These are phyloP conservation scores for Tetrastigma voinierianum DNA, from an alignment of 164 flowering plant species.

Conservation along the genomic window DNA sequence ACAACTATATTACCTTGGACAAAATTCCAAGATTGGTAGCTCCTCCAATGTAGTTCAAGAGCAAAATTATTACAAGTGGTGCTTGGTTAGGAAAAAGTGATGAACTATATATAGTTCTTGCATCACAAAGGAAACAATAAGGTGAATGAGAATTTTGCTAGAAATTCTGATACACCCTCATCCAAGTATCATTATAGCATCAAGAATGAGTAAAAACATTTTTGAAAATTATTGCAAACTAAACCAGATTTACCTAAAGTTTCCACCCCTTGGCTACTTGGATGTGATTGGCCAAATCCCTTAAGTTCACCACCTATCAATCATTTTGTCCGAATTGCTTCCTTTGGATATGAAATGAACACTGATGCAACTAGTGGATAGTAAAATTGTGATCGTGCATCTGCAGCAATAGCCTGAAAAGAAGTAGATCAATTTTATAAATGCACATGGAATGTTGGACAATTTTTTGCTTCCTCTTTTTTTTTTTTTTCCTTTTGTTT, in stretches of 20 bases:
- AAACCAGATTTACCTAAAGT: conserved; percentile 59
- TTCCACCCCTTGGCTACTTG: conserved; percentile 95
- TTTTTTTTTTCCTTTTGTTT: too few species aligned
- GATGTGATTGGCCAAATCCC: conserved; percentile 98
- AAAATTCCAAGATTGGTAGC: conserved; percentile 84
- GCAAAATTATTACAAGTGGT: conserved; percentile 81
- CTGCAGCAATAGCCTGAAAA: conserved; percentile 75
- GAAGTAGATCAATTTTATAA: not conserved
- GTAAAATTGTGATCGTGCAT: conserved; percentile 74
- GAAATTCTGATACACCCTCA: not conserved
- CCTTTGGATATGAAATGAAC: conserved; percentile 79
- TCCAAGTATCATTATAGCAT: too few species aligned
- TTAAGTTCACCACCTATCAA: conserved; percentile 85
- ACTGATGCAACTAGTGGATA: conserved; percentile 98
- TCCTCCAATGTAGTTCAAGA: conserved; percentile 92
- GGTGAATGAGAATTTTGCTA: not conserved
- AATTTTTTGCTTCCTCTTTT: too few species aligned
- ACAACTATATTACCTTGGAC: conserved; percentile 55
- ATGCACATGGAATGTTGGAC: too few species aligned
- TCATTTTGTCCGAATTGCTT: conserved; percentile 74
- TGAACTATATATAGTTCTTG: conserved; percentile 97
- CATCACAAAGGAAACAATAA: conserved; percentile 5
- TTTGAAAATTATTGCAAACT: not conserved
- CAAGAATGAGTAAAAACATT: too few species aligned
- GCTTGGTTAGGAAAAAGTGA: conserved; percentile 94